Base-by-base conservation (phyloP, 768 basidiomycete genomes). In the Candolleomyces aberdarensis region DNA sequence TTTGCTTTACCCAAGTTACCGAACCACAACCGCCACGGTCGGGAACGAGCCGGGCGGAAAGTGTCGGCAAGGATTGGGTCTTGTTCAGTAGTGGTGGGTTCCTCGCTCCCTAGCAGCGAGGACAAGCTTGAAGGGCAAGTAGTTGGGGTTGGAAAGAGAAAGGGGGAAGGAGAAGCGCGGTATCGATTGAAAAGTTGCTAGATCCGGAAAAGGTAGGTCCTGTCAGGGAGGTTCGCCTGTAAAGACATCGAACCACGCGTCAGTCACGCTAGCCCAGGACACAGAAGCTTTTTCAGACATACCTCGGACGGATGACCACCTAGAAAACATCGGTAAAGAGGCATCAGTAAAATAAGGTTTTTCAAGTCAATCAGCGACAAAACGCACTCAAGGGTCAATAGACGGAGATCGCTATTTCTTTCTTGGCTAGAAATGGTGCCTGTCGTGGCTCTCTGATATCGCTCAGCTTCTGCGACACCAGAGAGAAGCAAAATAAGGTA, bases 291-390 rank as follows among this genome's bases (percentile, higher is more conserved):
- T 49, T 53, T 52, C 44, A 20, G 26, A 61, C 62, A 62, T 65
- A 88, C 90, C 89, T 83, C 89, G 80, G 70, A 91, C 83, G 62
- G 86, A 87, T 73, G 86, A 85, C 88, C 88, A 89, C 89, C 90
- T 91, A 57, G n/a, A 31, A 31, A 29, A 47, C 58, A 46, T 48
- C 56, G 59, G 63, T 65, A 47, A 61, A 62, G 57, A 58, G 54
- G 61, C 54, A 53, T 70, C 63, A 67, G 59, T 32, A 67, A 62
- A 59, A 50, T 56, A 63, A 68, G 66, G 29, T 65, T 59, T 59
- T 60, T 36, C 36, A 36, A 36, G 36, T 36, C 14, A 54, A 52
- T 41, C 61, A 61, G 62, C 57, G 59, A 52, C 61, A 60, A 63
- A 26, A 72, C 88, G 66, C 63, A 91, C 90, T 83, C 84, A 72